Base-by-base conservation (phyloP, 2,329 filamentous ascomycete species). In the Aspergillus pseudotamarii region DNA sequence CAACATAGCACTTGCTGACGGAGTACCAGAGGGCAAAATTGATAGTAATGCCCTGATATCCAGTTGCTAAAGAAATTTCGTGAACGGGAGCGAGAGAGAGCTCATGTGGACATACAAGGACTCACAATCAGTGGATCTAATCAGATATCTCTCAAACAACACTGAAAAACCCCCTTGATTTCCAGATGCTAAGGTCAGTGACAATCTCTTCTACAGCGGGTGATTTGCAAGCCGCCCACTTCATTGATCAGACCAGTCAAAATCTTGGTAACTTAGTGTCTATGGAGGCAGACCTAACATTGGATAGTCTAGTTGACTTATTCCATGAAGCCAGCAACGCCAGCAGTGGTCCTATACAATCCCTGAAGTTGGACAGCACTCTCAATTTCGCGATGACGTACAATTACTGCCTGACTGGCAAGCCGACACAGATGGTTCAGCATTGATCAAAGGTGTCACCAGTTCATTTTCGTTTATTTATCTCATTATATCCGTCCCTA, bases 251-350 rank as follows among this genome's bases (percentile, higher is more conserved):
- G 41, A 59, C 61, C 4, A 45, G 34, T 23, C n/a, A 26, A 54
- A 23, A 57, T 9, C 30, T 50, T n/a, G 59, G 50, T 23, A 55
- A 55, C 28, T 16, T 38, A 41, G 50, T 55, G 28, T 34, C 58
- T 34, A 36, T 60, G 30, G 58, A 28, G 11, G 34, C 41, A 23
- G 23, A 59, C 26, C 48, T 45, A 43, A 59, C 36, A 26, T 21
- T 59, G 36, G 26, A 51, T 26, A 41, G 19, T 8, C 58, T 59
- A 23, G 11, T 34, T 21, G 11, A 11, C 28, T 43, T 59, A 14
- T 36, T 59, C n/a, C n/a, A 38, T n/a, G n/a, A 43, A 21, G 6
- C 21, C 48, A 51, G 11, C 41, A 58, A 46, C 6, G 38, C 16
- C 26, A 48, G 26, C 12, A 26, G 19, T 28, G 14, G 23, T 2